Conservation (phyloP, 1,139 yeast species). For the Geotrichum klebahnii region DNA sequence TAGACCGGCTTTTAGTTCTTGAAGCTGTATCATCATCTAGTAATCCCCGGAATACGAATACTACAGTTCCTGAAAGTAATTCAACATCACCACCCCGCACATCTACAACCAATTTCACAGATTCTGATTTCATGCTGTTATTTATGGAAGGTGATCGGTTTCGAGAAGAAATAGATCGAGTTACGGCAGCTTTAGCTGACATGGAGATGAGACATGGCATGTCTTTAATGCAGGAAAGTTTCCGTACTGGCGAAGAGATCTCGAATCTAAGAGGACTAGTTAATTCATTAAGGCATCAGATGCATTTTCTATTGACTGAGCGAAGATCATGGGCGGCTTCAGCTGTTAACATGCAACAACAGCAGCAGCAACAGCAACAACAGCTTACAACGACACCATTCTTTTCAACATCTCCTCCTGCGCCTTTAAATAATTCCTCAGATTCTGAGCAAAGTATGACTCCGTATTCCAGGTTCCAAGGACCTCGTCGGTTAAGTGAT, state of each 20-base stretch:
- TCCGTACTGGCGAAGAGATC: conserved; percentile 38
- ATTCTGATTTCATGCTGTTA: conserved; percentile 35
- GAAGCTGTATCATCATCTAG: background rate
- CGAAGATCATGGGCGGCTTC: conserved; percentile 30
- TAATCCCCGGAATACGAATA: background rate
- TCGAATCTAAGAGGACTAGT: conserved; percentile 36
- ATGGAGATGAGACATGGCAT: conserved; percentile 38
- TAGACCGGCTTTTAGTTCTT: conserved; percentile 28
- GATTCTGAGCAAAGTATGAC: conserved; percentile 5
- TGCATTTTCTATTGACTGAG: conserved; percentile 37
- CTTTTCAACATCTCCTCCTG: background rate
- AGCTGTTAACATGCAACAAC: conserved; percentile 12
- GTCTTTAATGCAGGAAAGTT: conserved; percentile 38
- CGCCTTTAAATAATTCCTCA: background rate
- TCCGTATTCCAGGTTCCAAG: background rate
- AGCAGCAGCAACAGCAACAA: conserved; percentile 7
- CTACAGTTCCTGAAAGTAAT: background rate
- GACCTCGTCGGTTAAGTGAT: conserved; percentile 20
- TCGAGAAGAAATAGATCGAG: conserved; percentile 37
- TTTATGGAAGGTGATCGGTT: conserved; percentile 40
- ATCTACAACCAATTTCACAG: conserved; percentile 23
- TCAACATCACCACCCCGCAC: conserved; percentile 6
- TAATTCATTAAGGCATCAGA: conserved; percentile 39
- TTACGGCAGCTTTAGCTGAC: conserved; percentile 35
- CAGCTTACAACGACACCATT: background rate